Conservation (phyloP, 805 yeast genomes). For the Monosporozyma servazzii region DNA sequence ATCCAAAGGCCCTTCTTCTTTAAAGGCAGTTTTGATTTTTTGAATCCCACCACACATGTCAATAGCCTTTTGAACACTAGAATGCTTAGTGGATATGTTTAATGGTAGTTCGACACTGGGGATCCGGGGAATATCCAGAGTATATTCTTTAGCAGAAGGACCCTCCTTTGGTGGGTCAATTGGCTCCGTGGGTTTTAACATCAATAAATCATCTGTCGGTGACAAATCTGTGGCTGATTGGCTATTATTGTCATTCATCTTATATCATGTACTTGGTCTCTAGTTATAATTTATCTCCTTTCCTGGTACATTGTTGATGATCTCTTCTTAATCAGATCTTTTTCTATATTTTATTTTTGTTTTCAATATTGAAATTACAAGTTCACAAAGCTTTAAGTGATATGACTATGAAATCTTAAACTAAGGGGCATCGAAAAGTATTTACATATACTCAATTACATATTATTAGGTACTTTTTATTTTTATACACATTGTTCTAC, state of each 20-base stretch:
- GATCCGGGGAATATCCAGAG: conserved; percentile 65
- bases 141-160: conserved; percentile 41
- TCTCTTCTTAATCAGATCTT: too few species aligned
- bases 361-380: too few species aligned
- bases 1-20: conserved; percentile 21
- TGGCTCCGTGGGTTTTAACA: background rate
- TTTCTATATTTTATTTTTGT: too few species aligned
- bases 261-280: background rate
- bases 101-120: conserved; percentile 75
- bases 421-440: background rate
- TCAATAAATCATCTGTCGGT: background rate
- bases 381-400: too few species aligned
- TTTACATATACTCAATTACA: background rate
- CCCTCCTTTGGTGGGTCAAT: conserved; percentile 3
- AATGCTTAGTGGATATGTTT: conserved; percentile 36
- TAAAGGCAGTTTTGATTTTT: conserved; percentile 28
- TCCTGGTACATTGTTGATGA: too few species aligned
- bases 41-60: conserved; percentile 58
- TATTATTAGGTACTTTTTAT: background rate
- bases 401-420: too few species aligned
- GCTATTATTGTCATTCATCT: background rate
- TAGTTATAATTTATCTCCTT: too few species aligned
- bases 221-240: background rate
- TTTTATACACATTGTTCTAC: too few species aligned
- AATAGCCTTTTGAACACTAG: conserved; percentile 53